These are phyloP conservation scores for Syzygium aromaticum DNA, from an alignment of 345 rosid species.

Conservation along the genomic window DNA sequence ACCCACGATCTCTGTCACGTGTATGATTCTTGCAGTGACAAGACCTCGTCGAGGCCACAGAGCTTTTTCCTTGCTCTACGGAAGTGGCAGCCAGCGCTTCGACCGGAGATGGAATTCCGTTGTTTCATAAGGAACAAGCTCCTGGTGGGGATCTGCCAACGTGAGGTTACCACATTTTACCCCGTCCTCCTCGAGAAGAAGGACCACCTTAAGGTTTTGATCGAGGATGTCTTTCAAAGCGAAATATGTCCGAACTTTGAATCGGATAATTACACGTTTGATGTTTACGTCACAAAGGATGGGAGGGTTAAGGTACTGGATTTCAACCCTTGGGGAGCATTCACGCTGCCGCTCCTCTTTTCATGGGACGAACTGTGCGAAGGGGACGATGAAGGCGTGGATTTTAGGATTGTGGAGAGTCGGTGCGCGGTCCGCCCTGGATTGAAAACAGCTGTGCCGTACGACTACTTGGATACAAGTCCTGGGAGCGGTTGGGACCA, in stretches of 20 bases:
- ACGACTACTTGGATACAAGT: slow-evolving; percentile 58
- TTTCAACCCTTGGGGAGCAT: slow-evolving; percentile 85
- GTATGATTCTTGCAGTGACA: slow-evolving; percentile 59
- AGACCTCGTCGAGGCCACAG: slow-evolving; percentile 39
- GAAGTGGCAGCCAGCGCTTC: slow-evolving; percentile 60
- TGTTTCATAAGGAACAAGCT: slow-evolving; percentile 45
- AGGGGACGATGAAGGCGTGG: slow-evolving; percentile 19
- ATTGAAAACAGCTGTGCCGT: slow-evolving; percentile 71
- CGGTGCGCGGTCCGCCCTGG: slow-evolving; percentile 51
- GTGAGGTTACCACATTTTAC: slow-evolving; percentile 66
- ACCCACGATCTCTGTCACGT: slow-evolving; percentile 73
- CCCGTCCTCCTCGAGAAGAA: slow-evolving; percentile 44
- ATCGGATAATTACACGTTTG: slow-evolving; percentile 53
- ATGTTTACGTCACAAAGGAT: slow-evolving; percentile 50
- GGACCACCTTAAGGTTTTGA: slow-evolving; percentile 18
- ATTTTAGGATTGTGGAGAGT: slow-evolving; percentile 64
- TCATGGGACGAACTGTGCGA: slow-evolving; percentile 73
- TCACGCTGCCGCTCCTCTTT: slow-evolving; percentile 62
- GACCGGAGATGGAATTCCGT: slow-evolving; percentile 75
- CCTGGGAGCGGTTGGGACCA: slow-evolving; percentile 84
- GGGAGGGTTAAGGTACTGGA: slow-evolving; percentile 54
- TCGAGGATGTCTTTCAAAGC: slow-evolving; percentile 35
- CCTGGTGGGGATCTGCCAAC: slow-evolving; percentile 67
- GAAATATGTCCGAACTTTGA: slow-evolving; percentile 39
- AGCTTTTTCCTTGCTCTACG: slow-evolving; percentile 72